Evolutionary conservation across 2,329 filamentous ascomycete genomes (phyloP).

Genomic region (Mollisiaceae sp.): DNA sequence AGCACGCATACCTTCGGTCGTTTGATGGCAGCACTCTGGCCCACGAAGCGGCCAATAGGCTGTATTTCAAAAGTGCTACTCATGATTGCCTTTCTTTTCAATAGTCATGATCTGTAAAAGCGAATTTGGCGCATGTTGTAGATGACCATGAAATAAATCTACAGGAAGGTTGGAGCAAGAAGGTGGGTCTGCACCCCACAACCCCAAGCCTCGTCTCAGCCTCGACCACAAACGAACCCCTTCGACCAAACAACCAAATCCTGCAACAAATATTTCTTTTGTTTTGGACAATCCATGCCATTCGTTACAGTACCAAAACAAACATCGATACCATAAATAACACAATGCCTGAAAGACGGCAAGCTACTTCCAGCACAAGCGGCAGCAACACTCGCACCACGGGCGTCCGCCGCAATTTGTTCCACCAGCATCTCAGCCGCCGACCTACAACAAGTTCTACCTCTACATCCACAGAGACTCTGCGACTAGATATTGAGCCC

Average conservation of each 20-base stretch:
- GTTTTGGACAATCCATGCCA: neutral
- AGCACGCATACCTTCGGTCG: conserved; percentile 67
- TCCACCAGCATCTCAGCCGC: conserved; percentile 63
- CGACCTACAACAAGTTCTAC: conserved; percentile 55
- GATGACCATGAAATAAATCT: neutral
- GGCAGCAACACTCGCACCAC: conserved; percentile 29
- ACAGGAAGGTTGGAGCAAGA: neutral
- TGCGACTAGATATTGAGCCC: conserved; percentile 55
- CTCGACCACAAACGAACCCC: conserved; percentile 20
- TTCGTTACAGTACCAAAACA: conserved; percentile 16
- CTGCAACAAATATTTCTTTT: conserved; percentile 7
- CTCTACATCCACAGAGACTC: conserved; percentile 50
- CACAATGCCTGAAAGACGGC: conserved; percentile 40
- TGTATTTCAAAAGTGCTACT: conserved; percentile 64
- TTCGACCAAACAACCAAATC: conserved; percentile 19
- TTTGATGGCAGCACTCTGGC: conserved; percentile 72
- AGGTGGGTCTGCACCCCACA: conserved; percentile 5
- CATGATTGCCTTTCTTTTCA: conserved; percentile 18
- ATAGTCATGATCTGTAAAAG: neutral
- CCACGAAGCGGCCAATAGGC: conserved; percentile 71
- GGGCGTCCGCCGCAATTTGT: conserved; percentile 59
- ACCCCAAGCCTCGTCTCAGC: conserved; percentile 12
- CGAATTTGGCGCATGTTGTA: neutral
- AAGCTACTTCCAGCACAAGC: conserved; percentile 27
- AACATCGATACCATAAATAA: conserved; percentile 31